Evolutionary conservation across 2,329 filamentous ascomycete genomes (phyloP).

Genomic region (Ceratocystis colombiana): DNA sequence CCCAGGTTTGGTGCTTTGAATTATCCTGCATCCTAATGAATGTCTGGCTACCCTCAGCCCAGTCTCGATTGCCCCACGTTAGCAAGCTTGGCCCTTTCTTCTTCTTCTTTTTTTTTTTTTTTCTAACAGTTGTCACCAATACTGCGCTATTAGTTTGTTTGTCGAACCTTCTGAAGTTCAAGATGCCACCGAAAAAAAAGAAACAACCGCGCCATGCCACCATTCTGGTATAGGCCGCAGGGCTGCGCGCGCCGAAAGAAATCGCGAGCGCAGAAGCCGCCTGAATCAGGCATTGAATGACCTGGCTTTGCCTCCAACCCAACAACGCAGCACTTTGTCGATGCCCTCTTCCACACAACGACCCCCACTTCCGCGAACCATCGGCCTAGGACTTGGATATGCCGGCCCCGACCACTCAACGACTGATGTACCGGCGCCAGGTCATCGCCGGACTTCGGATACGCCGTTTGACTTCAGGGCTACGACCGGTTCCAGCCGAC

Average conservation of each 20-base stretch:
- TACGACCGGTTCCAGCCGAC: not conserved
- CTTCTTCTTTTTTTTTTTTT: not conserved
- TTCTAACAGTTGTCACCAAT: not conserved
- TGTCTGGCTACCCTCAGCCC: not conserved
- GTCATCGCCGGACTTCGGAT: not conserved
- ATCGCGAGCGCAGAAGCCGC: constrained; percentile 4
- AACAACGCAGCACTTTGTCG: not conserved
- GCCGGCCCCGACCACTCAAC: not conserved
- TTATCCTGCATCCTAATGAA: constrained; percentile 5
- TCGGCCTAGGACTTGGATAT: not conserved
- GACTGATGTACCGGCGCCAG: not conserved
- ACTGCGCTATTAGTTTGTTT: constrained; percentile 2
- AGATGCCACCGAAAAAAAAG: constrained; percentile 1
- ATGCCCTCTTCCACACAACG: not conserved
- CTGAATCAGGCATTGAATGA: constrained; percentile 6
- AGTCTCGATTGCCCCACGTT: not conserved
- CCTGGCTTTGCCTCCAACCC: not conserved
- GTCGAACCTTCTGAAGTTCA: constrained; percentile 10
- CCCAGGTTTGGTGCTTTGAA: not conserved
- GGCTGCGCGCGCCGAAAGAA: not conserved
- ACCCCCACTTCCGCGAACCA: not conserved
- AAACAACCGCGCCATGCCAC: not conserved
- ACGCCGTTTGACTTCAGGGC: not conserved
- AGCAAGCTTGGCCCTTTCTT: too few species aligned
- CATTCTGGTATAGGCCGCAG: not conserved